These are phyloP conservation scores for Pinus taeda DNA, from an alignment of 75 land plant species.

Conservation along the genomic window DNA sequence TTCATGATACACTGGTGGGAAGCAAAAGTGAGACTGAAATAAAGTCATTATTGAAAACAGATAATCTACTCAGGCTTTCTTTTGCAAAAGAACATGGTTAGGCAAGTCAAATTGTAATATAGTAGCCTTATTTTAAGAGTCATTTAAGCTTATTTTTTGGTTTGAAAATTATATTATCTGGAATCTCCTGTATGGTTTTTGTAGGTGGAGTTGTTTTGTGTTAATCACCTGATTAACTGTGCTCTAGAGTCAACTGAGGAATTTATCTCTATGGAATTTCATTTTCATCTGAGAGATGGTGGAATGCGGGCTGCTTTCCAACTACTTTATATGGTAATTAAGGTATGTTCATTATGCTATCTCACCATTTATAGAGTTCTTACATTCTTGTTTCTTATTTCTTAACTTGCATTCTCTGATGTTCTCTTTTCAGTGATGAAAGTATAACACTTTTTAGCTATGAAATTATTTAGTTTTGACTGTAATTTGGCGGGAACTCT, in stretches of 20 bases:
- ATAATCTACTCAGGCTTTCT: not conserved
- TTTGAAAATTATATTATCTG: not conserved
- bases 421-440: not conserved
- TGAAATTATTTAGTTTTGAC: not conserved
- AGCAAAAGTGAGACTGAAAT: not conserved
- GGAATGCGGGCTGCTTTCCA: conserved; percentile 99
- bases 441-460: not conserved
- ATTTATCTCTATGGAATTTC: conserved; percentile 93
- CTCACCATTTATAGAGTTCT: not conserved
- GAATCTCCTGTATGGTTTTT: not conserved
- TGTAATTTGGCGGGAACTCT: not conserved
- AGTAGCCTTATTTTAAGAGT: conserved; percentile 1
- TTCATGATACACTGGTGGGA: not conserved
- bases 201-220: conserved; percentile 99
- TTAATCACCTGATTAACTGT: conserved; percentile 93
- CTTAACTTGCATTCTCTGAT: not conserved
- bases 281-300: conserved; percentile 92
- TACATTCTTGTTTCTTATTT: not conserved
- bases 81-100: not conserved
- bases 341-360: conserved; percentile 40
- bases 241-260: conserved; percentile 97
- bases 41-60: not conserved
- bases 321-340: conserved; percentile 96
- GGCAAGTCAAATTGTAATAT: not conserved
- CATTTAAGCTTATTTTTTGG: not conserved